Base-by-base conservation (phyloP, 768 basidiomycete genomes). In the Lentinula raphanica region DNA sequence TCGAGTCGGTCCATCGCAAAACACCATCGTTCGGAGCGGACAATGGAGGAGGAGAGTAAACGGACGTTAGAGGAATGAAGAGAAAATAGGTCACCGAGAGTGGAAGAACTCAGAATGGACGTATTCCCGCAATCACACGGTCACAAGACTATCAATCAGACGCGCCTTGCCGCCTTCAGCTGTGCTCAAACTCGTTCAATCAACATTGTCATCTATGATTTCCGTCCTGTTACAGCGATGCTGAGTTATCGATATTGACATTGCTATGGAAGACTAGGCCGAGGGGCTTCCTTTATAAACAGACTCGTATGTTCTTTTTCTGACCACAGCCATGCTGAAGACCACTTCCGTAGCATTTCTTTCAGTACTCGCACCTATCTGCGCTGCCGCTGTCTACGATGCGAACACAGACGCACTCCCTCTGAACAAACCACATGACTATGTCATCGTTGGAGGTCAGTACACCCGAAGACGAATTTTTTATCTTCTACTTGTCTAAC, bases 381-480 rank as follows among this genome's bases (percentile, higher is more conserved):
- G 28, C 27, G 25, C 40, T 13, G 31, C 39, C 17, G 42, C 27
- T 8, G 40, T 45, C 25, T 56, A 44, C 42, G 27, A 56, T 31
- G 55, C 38, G 8, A 27, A 40, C 15, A 12, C 28, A 7, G 44
- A 56, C 21, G 19, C 60, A 3, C 35, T 62, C 17, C 58, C 58
- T 39, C 44, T 25, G 3, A n/a, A 31, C 11, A 29, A 27, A 32
- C 51, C 25, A 21, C 71, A 68, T 58, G 71, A 71, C 64, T 72
- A 67, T 50, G 58, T 72, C 38, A 59, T 71, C 36, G 60, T 72
- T 54, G 71, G 70, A 62, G 70, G 70, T 67, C 38, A 36, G 67
- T 32, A 19, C 27, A 5, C 6, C 13, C 9, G 36, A 25, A 40
- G 25, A 15, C 58, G 25, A 61, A 15, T 58, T n/a, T 13, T 17